Percentiles rank a stretch among this genome's conserved stretches.
These are phyloP conservation scores for Xylariaceae sp. DNA, from an alignment of 2,329 filamentous ascomycete species.

Conservation along the genomic window DNA sequence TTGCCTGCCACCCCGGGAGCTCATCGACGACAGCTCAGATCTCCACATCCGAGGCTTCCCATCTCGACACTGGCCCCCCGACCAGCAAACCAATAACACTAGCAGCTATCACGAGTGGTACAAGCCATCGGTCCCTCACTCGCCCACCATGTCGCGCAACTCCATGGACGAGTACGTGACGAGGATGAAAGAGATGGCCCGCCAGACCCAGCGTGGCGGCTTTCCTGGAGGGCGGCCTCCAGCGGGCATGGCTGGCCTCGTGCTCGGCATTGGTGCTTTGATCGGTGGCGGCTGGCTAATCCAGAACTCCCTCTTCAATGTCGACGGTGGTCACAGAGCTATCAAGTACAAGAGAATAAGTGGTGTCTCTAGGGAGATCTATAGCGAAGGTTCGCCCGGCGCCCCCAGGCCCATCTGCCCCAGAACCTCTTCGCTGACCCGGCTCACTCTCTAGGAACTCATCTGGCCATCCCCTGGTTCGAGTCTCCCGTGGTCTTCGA, in stretches of 20 bases:
- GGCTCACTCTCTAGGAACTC: slow-evolving; percentile 63
- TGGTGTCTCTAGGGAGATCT: slow-evolving; percentile 96
- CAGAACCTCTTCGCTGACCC: slow-evolving; percentile 15
- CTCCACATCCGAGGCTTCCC: not conserved
- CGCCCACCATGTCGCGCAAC: slow-evolving; percentile 30
- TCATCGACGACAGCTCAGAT: slow-evolving; percentile 13
- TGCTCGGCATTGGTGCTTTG: slow-evolving; percentile 41
- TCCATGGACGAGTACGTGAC: slow-evolving; percentile 31
- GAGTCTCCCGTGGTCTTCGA: slow-evolving; percentile 97
- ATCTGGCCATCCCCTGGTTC: slow-evolving; percentile 93
- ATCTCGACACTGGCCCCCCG: slow-evolving; percentile 2
- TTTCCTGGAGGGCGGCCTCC: slow-evolving; percentile 42
- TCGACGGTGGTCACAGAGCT: slow-evolving; percentile 96
- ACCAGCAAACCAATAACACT: not conserved
- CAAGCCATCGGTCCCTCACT: not conserved
- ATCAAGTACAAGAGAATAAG: slow-evolving; percentile 96
- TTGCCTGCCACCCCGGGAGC: not conserved
- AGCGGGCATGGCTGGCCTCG: slow-evolving; percentile 38
- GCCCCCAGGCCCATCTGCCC: not conserved
- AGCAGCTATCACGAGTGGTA: not conserved
- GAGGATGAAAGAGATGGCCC: slow-evolving; percentile 25
- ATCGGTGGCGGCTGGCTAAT: slow-evolving; percentile 51
- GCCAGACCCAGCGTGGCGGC: slow-evolving; percentile 35
- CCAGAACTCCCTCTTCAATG: slow-evolving; percentile 68
- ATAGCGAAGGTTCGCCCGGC: slow-evolving; percentile 71